Base-by-base conservation (phyloP, 352 stramenopile genomes). In the Globisporangium cederbergense region DNA sequence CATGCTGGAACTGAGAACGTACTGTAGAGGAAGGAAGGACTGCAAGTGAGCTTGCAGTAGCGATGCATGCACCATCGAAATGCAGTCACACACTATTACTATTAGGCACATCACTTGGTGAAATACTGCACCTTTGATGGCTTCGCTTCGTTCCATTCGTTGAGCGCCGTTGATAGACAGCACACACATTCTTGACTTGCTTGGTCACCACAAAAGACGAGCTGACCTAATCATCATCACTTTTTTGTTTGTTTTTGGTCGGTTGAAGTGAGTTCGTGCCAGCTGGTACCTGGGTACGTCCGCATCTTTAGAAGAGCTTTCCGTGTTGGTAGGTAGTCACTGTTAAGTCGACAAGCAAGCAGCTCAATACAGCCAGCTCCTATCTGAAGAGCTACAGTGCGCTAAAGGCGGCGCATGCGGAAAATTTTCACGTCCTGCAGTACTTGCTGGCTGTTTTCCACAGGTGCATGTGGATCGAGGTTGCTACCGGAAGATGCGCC, bases 361-460 rank as follows among this genome's bases (percentile, higher is more conserved):
- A 50, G 20, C 13, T 51, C 30, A 11, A 10, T 4, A 46, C 40
- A 46, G 40, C 40, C 40, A 46, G 40, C 4, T 49, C 4, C 43
- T 49, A 3, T 11, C 4, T 20, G 1, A 49, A 20, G 18, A 25
- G 43, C 43, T 49, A 49, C 43, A 47, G 42, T 20, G 34, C 25
- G 60, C 60, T 65, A 65, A 65, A 61, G 54, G 43, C 40, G 63
- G 38, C 51, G 64, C 62, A 89, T 85, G 34, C 65, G 70, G 64
- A 91, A 88, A 75, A 89, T 85, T 71, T 88, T 88, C 40, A 89
- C 82, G 64, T 91, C 82, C 43, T 86, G 70, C 38, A 89, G 71
- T 22, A 73, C 79, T 53, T 55, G 65, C 46, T 77, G 62, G 51
- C 58, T 60, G 18, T 43, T 58, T 58, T 25, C 36, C 32, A 8